A percentile compares a stretch with the other conserved stretches of the same genome.
These are phyloP conservation scores for Blastobotrys niveus DNA, from an alignment of 1,139 yeast genomes.

Conservation along the genomic window DNA sequence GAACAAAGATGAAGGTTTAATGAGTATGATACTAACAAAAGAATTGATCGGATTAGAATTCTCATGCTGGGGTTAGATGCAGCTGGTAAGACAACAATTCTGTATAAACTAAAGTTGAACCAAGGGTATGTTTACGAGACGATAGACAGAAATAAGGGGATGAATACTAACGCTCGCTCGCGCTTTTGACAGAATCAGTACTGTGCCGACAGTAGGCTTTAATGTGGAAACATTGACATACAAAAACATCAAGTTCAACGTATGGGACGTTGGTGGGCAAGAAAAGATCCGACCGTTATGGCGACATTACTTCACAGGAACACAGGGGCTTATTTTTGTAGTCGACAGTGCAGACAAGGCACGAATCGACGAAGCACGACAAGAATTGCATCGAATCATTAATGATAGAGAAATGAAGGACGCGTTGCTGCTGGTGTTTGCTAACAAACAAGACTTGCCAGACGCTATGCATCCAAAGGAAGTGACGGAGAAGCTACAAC, in stretches of 20 bases:
- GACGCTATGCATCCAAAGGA: constrained; percentile 89
- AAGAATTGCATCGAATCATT: constrained; percentile 70
- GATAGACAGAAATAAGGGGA: background rate
- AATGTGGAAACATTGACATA: constrained; percentile 89
- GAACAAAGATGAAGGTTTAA: background rate
- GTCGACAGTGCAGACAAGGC: constrained; percentile 73
- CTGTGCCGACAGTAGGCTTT: constrained; percentile 93
- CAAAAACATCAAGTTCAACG: constrained; percentile 82
- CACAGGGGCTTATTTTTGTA: constrained; percentile 89
- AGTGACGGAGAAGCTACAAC: constrained; percentile 77
- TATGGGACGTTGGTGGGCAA: constrained; percentile 98
- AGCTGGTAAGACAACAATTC: constrained; percentile 82
- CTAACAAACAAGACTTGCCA: constrained; percentile 86
- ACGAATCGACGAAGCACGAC: constrained; percentile 72
- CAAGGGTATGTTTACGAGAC: constrained; percentile 41
- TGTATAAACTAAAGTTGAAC: constrained; percentile 67
- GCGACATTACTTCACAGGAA: constrained; percentile 93
- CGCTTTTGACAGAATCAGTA: constrained; percentile 49
- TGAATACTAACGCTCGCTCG: constrained; percentile 2
- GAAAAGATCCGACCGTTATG: constrained; percentile 84
- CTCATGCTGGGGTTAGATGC: constrained; percentile 89
- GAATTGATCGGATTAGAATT: constrained; percentile 41
- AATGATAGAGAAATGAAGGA: constrained; percentile 75
- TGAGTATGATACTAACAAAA: constrained; percentile 3
- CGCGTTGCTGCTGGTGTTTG: constrained; percentile 75